Evolutionary conservation across 2,329 filamentous ascomycete genomes (phyloP).

Genomic region (Pyricularia sp.): DNA sequence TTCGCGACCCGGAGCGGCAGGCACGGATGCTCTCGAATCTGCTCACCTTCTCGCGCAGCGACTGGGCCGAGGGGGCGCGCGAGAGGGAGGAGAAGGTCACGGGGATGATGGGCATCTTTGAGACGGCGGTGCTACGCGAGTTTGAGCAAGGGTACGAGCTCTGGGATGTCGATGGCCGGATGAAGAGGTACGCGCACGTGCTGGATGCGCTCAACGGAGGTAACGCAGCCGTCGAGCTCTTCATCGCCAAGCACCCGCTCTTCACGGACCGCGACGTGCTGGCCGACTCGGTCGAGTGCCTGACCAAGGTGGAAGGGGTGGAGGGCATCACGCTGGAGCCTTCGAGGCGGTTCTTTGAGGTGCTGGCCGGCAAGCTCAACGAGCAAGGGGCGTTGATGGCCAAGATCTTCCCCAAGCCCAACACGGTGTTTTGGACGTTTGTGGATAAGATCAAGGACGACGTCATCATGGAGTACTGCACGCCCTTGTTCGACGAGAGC

Average conservation of each 20-base stretch:
- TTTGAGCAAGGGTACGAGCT: constrained; percentile 88
- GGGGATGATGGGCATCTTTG: constrained; percentile 69
- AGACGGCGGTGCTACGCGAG: constrained; percentile 78
- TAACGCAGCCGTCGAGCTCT: constrained; percentile 64
- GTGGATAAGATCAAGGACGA: constrained; percentile 75
- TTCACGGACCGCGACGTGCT: constrained; percentile 61
- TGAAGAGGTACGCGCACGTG: constrained; percentile 82
- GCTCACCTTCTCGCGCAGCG: constrained; percentile 63
- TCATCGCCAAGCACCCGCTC: constrained; percentile 78
- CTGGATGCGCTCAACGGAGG: constrained; percentile 73
- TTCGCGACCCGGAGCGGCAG: constrained; percentile 78
- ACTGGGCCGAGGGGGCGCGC: constrained; percentile 63
- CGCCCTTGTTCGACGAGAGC: constrained; percentile 73
- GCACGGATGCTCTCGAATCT: constrained; percentile 80
- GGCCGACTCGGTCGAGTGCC: constrained; percentile 60
- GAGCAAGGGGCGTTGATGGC: constrained; percentile 71
- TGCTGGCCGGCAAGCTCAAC: constrained; percentile 60
- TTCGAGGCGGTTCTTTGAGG: constrained; percentile 68
- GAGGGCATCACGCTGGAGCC: constrained; percentile 67
- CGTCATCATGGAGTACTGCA: constrained; percentile 75
- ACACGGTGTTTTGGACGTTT: constrained; percentile 62
- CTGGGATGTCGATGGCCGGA: constrained; percentile 76
- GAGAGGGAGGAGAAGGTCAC: constrained; percentile 59
- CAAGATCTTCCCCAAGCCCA: constrained; percentile 62
- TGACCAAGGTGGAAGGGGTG: constrained; percentile 44